phyloP scores from a whole-genome alignment of 2,329 filamentous ascomycete species.

The Phaeomoniella chlamydospora region DNA sequence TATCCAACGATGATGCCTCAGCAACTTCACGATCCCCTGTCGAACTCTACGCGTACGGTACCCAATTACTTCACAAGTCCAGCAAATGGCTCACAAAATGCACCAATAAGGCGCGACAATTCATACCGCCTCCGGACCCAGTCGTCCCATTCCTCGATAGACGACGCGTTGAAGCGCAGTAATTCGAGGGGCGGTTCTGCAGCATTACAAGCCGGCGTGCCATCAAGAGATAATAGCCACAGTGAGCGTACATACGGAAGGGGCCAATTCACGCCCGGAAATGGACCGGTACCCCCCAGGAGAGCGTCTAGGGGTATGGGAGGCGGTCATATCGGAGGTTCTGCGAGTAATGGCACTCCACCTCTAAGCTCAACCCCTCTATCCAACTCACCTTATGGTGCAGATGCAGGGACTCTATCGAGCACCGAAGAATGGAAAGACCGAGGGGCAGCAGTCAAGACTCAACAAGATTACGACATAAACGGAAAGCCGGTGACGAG shows the following conservation, averaged over 20 bases:
- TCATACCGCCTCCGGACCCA: constrained; percentile 45
- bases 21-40: constrained; percentile 21
- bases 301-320: constrained; percentile 61
- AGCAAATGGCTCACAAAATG: constrained; percentile 21
- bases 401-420: constrained; percentile 42
- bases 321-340: constrained; percentile 31
- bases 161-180: constrained; percentile 40
- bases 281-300: constrained; percentile 56
- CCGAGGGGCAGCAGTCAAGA: constrained; percentile 71
- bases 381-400: constrained; percentile 32
- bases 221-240: constrained; percentile 54
- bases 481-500: constrained; percentile 69
- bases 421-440: constrained; percentile 95
- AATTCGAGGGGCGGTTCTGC: constrained; percentile 48
- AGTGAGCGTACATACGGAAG: constrained; percentile 54
- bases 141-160: constrained; percentile 41
- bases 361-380: constrained; percentile 15
- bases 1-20: constrained; percentile 28
- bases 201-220: constrained; percentile 45
- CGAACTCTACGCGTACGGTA: constrained; percentile 24
- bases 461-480: constrained; percentile 71
- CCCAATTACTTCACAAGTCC: constrained; percentile 32
- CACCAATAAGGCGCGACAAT: constrained; percentile 21
- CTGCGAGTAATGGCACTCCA: constrained; percentile 6
- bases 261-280: constrained; percentile 39